Conservation (phyloP, 257 asterid species). For the Capsicum rhomboideum region DNA sequence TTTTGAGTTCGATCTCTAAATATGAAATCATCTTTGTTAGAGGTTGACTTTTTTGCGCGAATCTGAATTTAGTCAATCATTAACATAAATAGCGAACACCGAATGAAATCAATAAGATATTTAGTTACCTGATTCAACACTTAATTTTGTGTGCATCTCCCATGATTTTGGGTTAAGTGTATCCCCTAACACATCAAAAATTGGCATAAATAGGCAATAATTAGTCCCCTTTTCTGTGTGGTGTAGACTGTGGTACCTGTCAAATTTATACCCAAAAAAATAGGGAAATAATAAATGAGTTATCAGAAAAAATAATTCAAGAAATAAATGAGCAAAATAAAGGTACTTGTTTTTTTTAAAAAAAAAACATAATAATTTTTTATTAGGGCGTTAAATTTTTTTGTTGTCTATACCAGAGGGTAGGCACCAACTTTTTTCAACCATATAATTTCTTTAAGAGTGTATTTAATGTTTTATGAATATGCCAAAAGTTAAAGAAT, state of each 20-base stretch:
- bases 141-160: slow-evolving; percentile 49
- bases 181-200: slow-evolving; percentile 65
- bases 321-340: neutral
- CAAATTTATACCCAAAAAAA: neutral
- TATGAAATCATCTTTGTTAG: too few relatives aligned
- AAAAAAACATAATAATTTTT: too few relatives aligned
- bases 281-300: neutral
- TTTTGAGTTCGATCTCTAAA: too few relatives aligned
- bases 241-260: slow-evolving; percentile 82
- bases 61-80: neutral
- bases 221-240: slow-evolving; percentile 56
- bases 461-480: neutral
- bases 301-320: neutral
- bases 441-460: neutral
- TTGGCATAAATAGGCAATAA: slow-evolving; percentile 87
- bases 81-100: neutral
- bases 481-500: neutral
- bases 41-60: too few relatives aligned
- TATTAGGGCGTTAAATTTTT: neutral
- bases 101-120: too few relatives aligned
- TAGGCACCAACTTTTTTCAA: neutral
- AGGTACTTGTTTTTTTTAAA: neutral
- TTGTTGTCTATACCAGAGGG: neutral
- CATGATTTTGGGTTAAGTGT: slow-evolving; percentile 67
- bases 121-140: slow-evolving; percentile 57